These are phyloP conservation scores for Malassezia pachydermatis DNA, from an alignment of 1,284 basidiomycete genomes.

Conservation along the genomic window DNA sequence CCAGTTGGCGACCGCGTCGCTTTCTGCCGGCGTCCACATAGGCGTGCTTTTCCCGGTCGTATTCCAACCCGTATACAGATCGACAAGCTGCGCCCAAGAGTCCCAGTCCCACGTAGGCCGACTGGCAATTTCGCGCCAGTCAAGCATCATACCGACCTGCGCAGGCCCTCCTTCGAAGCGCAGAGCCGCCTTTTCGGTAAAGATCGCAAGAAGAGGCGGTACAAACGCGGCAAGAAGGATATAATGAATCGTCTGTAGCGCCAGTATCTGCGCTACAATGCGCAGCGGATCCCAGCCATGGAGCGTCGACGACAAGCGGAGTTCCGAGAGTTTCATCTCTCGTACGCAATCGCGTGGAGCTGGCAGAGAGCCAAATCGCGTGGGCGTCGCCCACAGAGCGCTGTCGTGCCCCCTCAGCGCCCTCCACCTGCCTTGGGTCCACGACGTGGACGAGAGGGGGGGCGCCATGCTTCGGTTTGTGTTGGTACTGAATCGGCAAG, in stretches of 20 bases:
- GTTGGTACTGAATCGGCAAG: constrained; percentile 89
- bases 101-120: constrained; percentile 55
- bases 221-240: constrained; percentile 19
- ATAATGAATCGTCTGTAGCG: constrained; percentile 14
- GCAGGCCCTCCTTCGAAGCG: constrained; percentile 72
- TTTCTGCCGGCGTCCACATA: constrained; percentile 12
- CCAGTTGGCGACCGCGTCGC: constrained; percentile 54
- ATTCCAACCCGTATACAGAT: constrained; percentile 7
- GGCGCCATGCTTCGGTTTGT: constrained; percentile 85
- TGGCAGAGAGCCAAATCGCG: background rate
- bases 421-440: too few species aligned
- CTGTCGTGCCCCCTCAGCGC: too few species aligned
- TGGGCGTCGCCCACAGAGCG: background rate
- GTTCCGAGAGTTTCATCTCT: constrained; percentile 11
- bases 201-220: constrained; percentile 17
- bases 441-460: background rate
- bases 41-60: background rate
- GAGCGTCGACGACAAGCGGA: constrained; percentile 15
- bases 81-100: background rate
- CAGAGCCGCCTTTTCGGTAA: constrained; percentile 54
- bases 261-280: constrained; percentile 15
- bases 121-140: constrained; percentile 82
- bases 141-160: constrained; percentile 85
- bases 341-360: background rate
- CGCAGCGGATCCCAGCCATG: constrained; percentile 19